Conservation (phyloP, 805 yeast species). For the Clavispora santaluciae region DNA sequence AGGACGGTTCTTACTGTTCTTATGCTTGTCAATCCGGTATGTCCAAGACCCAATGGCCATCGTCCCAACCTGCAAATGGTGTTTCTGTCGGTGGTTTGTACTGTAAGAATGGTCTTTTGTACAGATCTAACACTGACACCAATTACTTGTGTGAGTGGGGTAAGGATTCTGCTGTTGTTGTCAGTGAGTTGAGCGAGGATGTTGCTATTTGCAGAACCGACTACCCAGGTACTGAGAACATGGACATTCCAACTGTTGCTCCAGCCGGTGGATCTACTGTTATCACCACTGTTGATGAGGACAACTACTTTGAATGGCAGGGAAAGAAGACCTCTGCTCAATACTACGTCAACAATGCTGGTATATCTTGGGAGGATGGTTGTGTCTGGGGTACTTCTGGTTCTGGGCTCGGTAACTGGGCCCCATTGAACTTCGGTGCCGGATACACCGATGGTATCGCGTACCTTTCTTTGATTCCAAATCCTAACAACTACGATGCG, state of each 20-base stretch:
- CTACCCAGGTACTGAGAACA: slow-evolving; percentile 79
- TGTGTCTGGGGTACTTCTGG: slow-evolving; percentile 88
- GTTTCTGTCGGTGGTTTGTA: slow-evolving; percentile 67
- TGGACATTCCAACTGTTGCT: slow-evolving; percentile 69
- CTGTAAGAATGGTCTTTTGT: slow-evolving; percentile 58
- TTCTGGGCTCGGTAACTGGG: slow-evolving; percentile 93
- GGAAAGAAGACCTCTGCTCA: slow-evolving; percentile 66
- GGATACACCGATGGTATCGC: slow-evolving; percentile 67
- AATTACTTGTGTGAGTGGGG: slow-evolving; percentile 67
- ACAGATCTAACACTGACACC: slow-evolving; percentile 50
- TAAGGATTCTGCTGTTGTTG: slow-evolving; percentile 48
- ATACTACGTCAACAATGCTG: slow-evolving; percentile 81
- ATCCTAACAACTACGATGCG: slow-evolving; percentile 77
- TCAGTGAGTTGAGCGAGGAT: slow-evolving; percentile 43
- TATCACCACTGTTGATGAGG: slow-evolving; percentile 57
- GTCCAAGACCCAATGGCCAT: slow-evolving; percentile 80
- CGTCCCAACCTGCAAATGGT: slow-evolving; percentile 61
- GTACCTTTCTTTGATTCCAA: slow-evolving; percentile 88
- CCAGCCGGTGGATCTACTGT: slow-evolving; percentile 44
- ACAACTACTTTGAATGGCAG: slow-evolving; percentile 48
- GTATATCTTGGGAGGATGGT: slow-evolving; percentile 84
- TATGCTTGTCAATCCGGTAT: slow-evolving; percentile 77
- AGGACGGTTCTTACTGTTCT: slow-evolving; percentile 85
- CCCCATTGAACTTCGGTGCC: slow-evolving; percentile 92
- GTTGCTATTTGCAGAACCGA: slow-evolving; percentile 75